These are phyloP conservation scores for Solanum corneliomulleri DNA, from an alignment of 257 asterid genomes.

Conservation along the genomic window DNA sequence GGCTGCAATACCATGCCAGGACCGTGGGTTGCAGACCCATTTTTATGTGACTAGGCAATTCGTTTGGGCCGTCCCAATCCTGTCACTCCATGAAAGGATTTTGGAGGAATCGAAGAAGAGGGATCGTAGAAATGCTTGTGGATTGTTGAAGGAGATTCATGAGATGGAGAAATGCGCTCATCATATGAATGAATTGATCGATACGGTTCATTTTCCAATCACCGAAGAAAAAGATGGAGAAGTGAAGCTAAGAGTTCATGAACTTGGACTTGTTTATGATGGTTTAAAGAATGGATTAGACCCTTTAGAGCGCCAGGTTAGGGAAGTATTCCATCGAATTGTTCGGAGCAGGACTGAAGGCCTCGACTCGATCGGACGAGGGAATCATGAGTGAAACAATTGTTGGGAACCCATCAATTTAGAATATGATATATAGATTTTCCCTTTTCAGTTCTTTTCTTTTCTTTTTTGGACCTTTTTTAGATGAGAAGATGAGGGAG, in stretches of 20 bases:
- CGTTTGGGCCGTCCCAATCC: slow-evolving; percentile 51
- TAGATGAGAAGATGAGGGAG: slow-evolving; percentile 3
- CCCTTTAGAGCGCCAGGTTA: slow-evolving; percentile 63
- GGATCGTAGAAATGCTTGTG: slow-evolving; percentile 59
- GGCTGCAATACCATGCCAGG: slow-evolving; percentile 97
- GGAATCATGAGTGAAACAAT: slow-evolving; percentile 18
- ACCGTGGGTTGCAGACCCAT: slow-evolving; percentile 79
- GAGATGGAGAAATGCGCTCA: slow-evolving; percentile 58
- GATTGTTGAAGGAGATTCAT: slow-evolving; percentile 80
- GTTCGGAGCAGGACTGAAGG: slow-evolving; percentile 70
- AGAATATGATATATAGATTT: slow-evolving; percentile 13
- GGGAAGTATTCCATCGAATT: slow-evolving; percentile 74
- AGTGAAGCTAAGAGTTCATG: slow-evolving; percentile 49
- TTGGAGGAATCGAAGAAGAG: slow-evolving; percentile 68
- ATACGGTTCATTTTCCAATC: slow-evolving; percentile 49
- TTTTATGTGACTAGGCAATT: slow-evolving; percentile 44
- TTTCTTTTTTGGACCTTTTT: not conserved
- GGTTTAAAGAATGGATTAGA: slow-evolving; percentile 61
- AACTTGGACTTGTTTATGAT: slow-evolving; percentile 37
- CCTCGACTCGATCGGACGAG: slow-evolving; percentile 34
- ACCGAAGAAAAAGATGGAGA: slow-evolving; percentile 59
- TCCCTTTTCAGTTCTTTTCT: slow-evolving; percentile 5
- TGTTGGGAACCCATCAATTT: not conserved
- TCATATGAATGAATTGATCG: slow-evolving; percentile 47
- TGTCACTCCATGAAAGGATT: slow-evolving; percentile 71